Conservation (phyloP, 768 basidiomycete species). For the Pisolithus orientalis region DNA sequence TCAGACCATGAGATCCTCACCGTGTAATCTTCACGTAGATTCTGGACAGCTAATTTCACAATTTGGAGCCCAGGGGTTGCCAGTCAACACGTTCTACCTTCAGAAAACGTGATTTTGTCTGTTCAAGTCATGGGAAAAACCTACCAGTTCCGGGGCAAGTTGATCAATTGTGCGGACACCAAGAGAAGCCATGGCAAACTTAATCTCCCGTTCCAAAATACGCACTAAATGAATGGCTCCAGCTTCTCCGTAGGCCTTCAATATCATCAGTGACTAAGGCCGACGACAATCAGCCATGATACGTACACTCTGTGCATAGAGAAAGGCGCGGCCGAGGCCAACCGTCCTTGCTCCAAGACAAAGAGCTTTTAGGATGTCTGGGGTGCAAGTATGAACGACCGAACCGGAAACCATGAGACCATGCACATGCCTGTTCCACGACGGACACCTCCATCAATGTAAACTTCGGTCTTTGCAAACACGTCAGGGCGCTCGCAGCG, state of each 20-base stretch:
- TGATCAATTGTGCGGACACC: constrained; percentile 63
- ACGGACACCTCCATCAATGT: constrained; percentile 72
- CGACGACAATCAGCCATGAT: neutral
- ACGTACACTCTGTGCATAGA: constrained; percentile 79
- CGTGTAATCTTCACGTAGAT: neutral
- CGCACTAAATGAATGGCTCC: constrained; percentile 61
- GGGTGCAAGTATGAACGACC: neutral
- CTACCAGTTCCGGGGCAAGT: constrained; percentile 70
- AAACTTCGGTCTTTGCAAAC: constrained; percentile 72
- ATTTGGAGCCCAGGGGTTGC: constrained; percentile 37
- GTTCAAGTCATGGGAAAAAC: constrained; percentile 9
- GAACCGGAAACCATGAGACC: neutral
- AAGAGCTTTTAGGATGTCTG: constrained; percentile 83
- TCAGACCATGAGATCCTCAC: no score
- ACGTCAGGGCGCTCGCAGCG: constrained; percentile 70
- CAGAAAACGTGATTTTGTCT: constrained; percentile 2
- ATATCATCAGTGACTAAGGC: constrained; percentile 1
- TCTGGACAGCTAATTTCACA: constrained; percentile 11
- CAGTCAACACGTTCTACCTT: constrained; percentile 65
- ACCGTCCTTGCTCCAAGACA: constrained; percentile 86
- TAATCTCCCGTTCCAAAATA: constrained; percentile 73
- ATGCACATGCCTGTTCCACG: constrained; percentile 63
- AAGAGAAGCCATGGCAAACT: constrained; percentile 66
- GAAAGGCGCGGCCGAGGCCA: constrained; percentile 79
- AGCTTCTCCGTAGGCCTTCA: constrained; percentile 66